These are phyloP conservation scores for Sporothrix brasiliensis DNA, from an alignment of 2,329 filamentous ascomycete genomes.

Conservation along the genomic window DNA sequence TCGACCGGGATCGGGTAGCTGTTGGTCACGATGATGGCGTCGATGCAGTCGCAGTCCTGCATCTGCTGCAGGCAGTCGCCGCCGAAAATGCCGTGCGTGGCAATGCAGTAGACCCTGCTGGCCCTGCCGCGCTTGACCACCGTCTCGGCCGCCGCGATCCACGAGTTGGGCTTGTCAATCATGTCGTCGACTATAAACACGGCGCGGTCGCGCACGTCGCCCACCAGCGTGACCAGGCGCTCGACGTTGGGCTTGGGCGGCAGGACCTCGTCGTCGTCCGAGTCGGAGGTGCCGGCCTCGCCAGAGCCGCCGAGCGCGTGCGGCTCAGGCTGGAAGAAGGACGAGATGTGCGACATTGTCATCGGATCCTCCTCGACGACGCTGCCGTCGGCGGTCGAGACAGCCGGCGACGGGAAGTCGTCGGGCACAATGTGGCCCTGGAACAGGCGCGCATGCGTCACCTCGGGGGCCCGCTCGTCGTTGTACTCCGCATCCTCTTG, in stretches of 20 bases:
- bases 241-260: constrained; percentile 74
- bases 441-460: constrained; percentile 86
- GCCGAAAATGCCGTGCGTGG: constrained; percentile 93
- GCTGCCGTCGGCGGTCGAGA: constrained; percentile 69
- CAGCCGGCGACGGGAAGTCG: constrained; percentile 78
- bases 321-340: constrained; percentile 69
- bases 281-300: constrained; percentile 79
- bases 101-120: constrained; percentile 95
- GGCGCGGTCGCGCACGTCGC: constrained; percentile 82
- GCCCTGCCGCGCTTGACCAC: constrained; percentile 91
- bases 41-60: constrained; percentile 89
- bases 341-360: constrained; percentile 77
- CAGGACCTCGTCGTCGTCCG: constrained; percentile 81
- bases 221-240: constrained; percentile 96
- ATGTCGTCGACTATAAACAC: constrained; percentile 98
- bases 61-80: constrained; percentile 87
- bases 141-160: constrained; percentile 96
- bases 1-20: constrained; percentile 87
- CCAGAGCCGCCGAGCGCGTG: constrained; percentile 80
- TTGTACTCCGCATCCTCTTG: constrained; percentile 61
- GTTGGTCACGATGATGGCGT: constrained; percentile 93
- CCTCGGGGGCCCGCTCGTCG: constrained; percentile 81
- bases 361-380: constrained; percentile 77
- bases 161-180: constrained; percentile 95
- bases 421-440: constrained; percentile 96